Evolutionary conservation across 106 monocot species (phyloP).

Genomic region (Ottelia alismoides): DNA sequence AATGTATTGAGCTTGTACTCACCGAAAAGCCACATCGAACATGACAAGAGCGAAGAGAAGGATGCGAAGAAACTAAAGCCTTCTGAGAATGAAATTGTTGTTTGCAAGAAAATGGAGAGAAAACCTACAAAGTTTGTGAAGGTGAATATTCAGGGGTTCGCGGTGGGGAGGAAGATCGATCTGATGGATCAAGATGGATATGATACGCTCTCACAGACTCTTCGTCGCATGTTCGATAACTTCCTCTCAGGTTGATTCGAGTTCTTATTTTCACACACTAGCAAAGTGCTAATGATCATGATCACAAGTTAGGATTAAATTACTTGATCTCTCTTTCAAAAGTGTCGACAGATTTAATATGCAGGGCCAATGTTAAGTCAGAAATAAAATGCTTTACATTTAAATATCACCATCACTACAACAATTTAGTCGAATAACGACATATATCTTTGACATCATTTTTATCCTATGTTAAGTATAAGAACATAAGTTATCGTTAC

Average conservation of each 20-base stretch:
- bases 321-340: too few relatives aligned
- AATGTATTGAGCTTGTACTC: slow-evolving; percentile 18
- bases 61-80: slow-evolving; percentile 15
- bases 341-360: too few relatives aligned
- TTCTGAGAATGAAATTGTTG: not conserved
- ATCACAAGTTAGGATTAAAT: too few relatives aligned
- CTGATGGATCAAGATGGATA: slow-evolving; percentile 57
- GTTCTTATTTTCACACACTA: too few relatives aligned
- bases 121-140: slow-evolving; percentile 42
- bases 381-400: too few relatives aligned
- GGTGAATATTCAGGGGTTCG: slow-evolving; percentile 79
- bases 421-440: too few relatives aligned
- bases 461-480: too few relatives aligned
- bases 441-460: too few relatives aligned
- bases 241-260: slow-evolving; percentile 52
- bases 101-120: not conserved
- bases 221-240: slow-evolving; percentile 55
- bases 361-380: too few relatives aligned
- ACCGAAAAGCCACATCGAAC: not conserved
- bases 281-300: too few relatives aligned
- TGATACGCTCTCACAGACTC: slow-evolving; percentile 39
- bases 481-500: too few relatives aligned
- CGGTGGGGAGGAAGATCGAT: slow-evolving; percentile 67
- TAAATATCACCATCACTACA: too few relatives aligned
- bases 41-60: slow-evolving; percentile 2